A percentile compares a stretch with the other conserved stretches of the same genome.
Conservation (phyloP, 768 basidiomycete genomes). For the Macrolepiota fuliginosa region DNA sequence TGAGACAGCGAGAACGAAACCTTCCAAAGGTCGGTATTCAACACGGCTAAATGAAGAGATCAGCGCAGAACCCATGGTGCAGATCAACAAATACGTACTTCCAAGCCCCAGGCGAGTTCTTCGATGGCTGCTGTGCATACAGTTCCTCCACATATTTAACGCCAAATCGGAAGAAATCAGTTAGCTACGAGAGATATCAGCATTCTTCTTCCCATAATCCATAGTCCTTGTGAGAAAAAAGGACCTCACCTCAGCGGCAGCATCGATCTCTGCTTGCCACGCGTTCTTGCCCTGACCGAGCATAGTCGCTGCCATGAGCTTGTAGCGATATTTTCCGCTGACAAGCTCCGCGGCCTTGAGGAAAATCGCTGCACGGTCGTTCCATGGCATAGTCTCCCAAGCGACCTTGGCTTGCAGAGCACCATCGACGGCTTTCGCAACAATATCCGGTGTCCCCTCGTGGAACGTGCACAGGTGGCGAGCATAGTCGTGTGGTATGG, state of each 20-base stretch:
- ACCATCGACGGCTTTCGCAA: constrained; percentile 79
- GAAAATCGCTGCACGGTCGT: constrained; percentile 96
- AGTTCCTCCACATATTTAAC: constrained; percentile 97
- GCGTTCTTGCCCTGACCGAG: constrained; percentile 98
- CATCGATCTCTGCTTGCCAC: constrained; percentile 99
- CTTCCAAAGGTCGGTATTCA: constrained; percentile 97
- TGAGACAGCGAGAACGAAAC: constrained; percentile 95
- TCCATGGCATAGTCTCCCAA: constrained; percentile 97
- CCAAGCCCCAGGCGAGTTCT: constrained; percentile 87
- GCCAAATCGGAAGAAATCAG: constrained; percentile 95
- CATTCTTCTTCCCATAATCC: background rate
- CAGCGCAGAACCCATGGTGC: background rate
- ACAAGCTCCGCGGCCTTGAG: constrained; percentile 96
- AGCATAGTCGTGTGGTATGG: constrained; percentile 85
- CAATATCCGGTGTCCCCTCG: constrained; percentile 76
- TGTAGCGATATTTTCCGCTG: constrained; percentile 94
- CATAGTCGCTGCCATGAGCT: constrained; percentile 94
- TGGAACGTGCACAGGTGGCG: constrained; percentile 82
- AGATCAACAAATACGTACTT: constrained; percentile 60
- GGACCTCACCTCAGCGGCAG: constrained; percentile 84
- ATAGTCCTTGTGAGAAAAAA: background rate
- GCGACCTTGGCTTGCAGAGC: constrained; percentile 81
- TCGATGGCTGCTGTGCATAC: constrained; percentile 85
- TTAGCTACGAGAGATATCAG: constrained; percentile 42
- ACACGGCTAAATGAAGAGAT: constrained; percentile 58